Evolutionary conservation across 2,329 filamentous ascomycete genomes (phyloP).

Genomic region (Gliomastix tumulicola): DNA sequence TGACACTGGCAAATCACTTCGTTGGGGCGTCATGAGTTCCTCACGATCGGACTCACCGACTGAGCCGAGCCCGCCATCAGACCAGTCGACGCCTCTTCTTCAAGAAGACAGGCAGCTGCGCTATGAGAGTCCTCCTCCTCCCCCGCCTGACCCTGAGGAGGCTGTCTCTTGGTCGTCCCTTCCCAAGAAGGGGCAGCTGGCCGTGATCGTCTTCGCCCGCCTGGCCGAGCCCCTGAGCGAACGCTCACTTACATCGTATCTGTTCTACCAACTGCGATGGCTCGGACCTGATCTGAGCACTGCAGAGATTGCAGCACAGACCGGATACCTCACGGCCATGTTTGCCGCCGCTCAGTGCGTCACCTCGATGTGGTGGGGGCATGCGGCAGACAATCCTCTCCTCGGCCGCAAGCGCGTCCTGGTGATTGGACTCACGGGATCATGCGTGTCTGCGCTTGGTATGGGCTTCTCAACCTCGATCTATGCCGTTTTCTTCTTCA

Average conservation of each 20-base stretch:
- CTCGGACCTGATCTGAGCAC: conserved; percentile 50
- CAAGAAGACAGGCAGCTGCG: too few species aligned
- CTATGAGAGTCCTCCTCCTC: too few species aligned
- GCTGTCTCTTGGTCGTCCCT: conserved; percentile 60
- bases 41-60: too few species aligned
- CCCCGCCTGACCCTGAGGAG: too few species aligned
- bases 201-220: conserved; percentile 70
- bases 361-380: conserved; percentile 68
- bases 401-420: conserved; percentile 63
- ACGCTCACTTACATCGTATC: conserved; percentile 61
- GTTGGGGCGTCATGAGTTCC: too few species aligned
- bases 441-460: conserved; percentile 59
- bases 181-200: conserved; percentile 70
- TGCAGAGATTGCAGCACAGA: conserved; percentile 56
- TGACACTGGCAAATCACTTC: too few species aligned
- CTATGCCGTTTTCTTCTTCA: conserved; percentile 55
- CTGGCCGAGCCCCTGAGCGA: conserved; percentile 70
- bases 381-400: conserved; percentile 51
- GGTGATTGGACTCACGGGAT: conserved; percentile 61
- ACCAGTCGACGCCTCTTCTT: too few species aligned
- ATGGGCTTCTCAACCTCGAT: conserved; percentile 68
- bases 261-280: conserved; percentile 69
- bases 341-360: conserved; percentile 70
- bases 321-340: conserved; percentile 61
- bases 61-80: too few species aligned